Conservation (phyloP, 306 rosid genomes). For the Castanopsis chinensis region DNA sequence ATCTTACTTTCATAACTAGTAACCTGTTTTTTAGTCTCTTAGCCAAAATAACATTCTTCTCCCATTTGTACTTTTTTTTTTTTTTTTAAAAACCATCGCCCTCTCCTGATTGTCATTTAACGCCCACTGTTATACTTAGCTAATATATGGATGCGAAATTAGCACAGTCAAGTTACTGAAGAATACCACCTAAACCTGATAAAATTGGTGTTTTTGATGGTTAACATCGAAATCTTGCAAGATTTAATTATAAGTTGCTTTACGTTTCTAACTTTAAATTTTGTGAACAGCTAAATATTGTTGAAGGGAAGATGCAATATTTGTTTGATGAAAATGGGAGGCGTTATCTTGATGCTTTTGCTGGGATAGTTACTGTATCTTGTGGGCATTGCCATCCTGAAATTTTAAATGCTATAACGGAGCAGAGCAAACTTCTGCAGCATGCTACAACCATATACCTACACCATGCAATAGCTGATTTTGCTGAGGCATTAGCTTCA, state of each 20-base stretch:
- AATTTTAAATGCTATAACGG: slow-evolving; percentile 55
- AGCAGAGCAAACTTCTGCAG: slow-evolving; percentile 85
- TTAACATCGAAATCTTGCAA: not conserved
- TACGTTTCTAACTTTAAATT: slow-evolving; percentile 20
- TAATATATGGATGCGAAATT: too few relatives aligned
- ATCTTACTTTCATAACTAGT: too few relatives aligned
- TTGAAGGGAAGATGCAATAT: slow-evolving; percentile 96
- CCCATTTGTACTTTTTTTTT: too few relatives aligned
- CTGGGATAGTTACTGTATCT: slow-evolving; percentile 97
- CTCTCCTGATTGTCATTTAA: too few relatives aligned
- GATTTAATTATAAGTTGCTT: not conserved
- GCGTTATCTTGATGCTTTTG: slow-evolving; percentile 94
- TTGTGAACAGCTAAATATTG: slow-evolving; percentile 69
- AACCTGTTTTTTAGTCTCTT: too few relatives aligned
- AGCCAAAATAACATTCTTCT: too few relatives aligned
- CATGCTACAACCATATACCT: slow-evolving; percentile 83
- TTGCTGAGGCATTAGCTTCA: slow-evolving; percentile 71
- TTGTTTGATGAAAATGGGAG: slow-evolving; percentile 80
- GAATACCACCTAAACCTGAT: not conserved
- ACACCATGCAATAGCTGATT: slow-evolving; percentile 71
- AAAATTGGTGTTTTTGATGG: not conserved
- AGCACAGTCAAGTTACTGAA: too few relatives aligned
- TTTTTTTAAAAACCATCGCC: too few relatives aligned
- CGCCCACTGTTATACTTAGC: too few relatives aligned
- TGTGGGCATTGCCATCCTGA: slow-evolving; percentile 96